Evolutionary conservation across 2,329 filamentous ascomycete species (phyloP), one percentile per base, ranked within the genome.

Genomic region (Sordariomycetes sp.): DNA sequence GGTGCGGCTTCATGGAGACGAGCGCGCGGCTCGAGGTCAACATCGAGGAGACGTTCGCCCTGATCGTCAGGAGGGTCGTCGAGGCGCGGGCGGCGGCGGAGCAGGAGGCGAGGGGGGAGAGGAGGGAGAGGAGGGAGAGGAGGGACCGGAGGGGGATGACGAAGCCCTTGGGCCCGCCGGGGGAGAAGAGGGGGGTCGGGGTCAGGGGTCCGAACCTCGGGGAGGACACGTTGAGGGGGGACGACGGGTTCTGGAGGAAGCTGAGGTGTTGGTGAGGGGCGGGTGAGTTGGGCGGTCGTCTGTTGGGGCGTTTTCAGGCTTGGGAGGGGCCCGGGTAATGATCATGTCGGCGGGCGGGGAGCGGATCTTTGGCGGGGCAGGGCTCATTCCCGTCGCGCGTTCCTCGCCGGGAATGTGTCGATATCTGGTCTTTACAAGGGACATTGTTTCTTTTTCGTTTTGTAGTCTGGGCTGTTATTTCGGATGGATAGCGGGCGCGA

Each of bases 1-100:
- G 83, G 51, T 92, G 87, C 70, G 89, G 88, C 45, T 94, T 94
- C 72, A 94, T 94, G 89, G 89, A 94, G 79, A 94, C 89, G 61
- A 90, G 86, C 65, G 89, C 89, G 4, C 75, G 88, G 57, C 81
- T 90, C 64, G 87, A 90, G 75, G 89, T 94, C 62, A 94, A 94
- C 68, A 89, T 94, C 61, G 89, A 94, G 69, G 89, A 94, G 78
- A 92, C 88, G 0, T 94, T 94, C 76, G 87, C 86, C 39, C 76
- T 85, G 45, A 80, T 85, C 59, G 78, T 85, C 51, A 74, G 81
- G 28, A 74, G 82, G 55, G 82, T 86, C 55, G 75, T 80, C 53
- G 81, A 85, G 72, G 73, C 73, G n/a, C 69, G 80, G 22, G 68
- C 72, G 15, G 68, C 76, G 52, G 78, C 78, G 3, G 76, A 76